Evolutionary conservation across 129 eudicot species (phyloP), one percentile per base, ranked within the genome.

Genomic region (Glebionis coronaria): DNA sequence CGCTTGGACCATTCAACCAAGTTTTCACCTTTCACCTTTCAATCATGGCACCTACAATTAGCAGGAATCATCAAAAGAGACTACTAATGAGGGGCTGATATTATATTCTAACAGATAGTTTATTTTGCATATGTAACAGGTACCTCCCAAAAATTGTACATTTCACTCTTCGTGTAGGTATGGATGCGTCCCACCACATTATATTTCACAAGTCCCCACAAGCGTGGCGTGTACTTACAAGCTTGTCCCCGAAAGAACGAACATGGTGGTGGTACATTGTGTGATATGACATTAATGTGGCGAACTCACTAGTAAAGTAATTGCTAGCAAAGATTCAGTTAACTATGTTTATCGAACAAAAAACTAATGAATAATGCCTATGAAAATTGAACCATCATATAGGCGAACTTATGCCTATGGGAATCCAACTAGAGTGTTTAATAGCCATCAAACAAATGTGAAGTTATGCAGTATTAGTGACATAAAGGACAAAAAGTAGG

Each of bases 11-110:
- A 47, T 67, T 19, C 50, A 52, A 67, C 56, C 18, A 56, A 67
- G 67, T 44, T 58, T 62, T 78, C 69, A 60, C 75, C 50, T 52
- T 64, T 63, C 79, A 84, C 77, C 72, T 56, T 75, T 62, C 61
- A 67, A 46, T 59, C 18, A 60, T 70, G 19, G 12, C 67, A 70
- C 75, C 67, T 51, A 73, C 45, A 44, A 46, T 13, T 52, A 69
- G 54, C 73, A 69, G 25, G 72, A 72, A 70, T 72, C 74, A 56
- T 65, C 63, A 63, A 66, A 70, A 72, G 40, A 45, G 79, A 68
- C 79, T 55, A 67, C 68, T 81, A 31, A 76, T 52, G 55, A 65
- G 40, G 54, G 59, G 65, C 19, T 44, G 21, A 71, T 50, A 27
- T 45, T 45, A 9, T 44, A 72, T 49, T 40, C 4, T 50, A 16